Evolutionary conservation across 2,329 filamentous ascomycete genomes (phyloP).

Genomic region (Arthrinium phaeospermum): DNA sequence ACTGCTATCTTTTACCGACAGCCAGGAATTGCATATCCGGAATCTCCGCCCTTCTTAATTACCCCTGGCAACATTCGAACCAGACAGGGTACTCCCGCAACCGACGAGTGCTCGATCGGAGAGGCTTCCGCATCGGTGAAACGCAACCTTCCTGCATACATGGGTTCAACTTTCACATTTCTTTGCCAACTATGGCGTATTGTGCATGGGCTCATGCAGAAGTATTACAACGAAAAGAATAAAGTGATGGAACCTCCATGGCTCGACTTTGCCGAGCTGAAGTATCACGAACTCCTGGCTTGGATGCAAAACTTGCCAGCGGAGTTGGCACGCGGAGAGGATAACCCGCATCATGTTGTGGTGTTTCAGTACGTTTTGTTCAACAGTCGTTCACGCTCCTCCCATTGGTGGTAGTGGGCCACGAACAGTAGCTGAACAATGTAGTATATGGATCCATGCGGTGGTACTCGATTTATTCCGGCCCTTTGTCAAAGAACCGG

Average conservation of each 20-base stretch:
- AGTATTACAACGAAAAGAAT: constrained; percentile 33
- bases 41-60: constrained; percentile 31
- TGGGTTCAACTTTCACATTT: constrained; percentile 37
- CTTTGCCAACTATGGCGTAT: constrained; percentile 46
- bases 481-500: constrained; percentile 31
- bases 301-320: constrained; percentile 42
- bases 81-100: neutral
- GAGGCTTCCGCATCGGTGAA: constrained; percentile 6
- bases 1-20: constrained; percentile 41
- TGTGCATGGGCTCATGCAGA: constrained; percentile 38
- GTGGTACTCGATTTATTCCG: constrained; percentile 45
- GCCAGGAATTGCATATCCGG: constrained; percentile 35
- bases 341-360: constrained; percentile 41
- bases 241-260: constrained; percentile 14
- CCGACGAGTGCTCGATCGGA: constrained; percentile 22
- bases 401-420: neutral
- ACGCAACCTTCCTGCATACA: constrained; percentile 16
- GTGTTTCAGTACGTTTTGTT: constrained; percentile 43
- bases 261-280: constrained; percentile 41
- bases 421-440: constrained; percentile 26
- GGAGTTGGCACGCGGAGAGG: constrained; percentile 32
- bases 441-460: constrained; percentile 48
- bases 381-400: neutral
- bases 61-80: constrained; percentile 28
- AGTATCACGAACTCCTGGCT: constrained; percentile 45